phyloP scores from a whole-genome alignment of 179 eudicot genomes.

The Spinacia oleracea region DNA sequence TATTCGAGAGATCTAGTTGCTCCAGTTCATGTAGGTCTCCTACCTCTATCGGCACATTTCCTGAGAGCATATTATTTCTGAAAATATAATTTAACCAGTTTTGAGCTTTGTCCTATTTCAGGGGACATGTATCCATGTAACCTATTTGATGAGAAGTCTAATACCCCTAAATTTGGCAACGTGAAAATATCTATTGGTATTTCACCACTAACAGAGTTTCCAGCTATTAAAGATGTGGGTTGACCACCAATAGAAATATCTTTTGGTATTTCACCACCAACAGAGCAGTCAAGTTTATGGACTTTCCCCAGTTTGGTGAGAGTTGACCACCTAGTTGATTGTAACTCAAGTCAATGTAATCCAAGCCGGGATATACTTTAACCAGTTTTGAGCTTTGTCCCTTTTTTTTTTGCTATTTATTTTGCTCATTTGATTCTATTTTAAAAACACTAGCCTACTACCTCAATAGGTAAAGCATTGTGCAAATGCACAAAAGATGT shows the following conservation, averaged over 20 bases:
- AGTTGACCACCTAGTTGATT: slow-evolving; percentile 21
- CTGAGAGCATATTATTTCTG: slow-evolving; percentile 23
- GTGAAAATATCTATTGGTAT: slow-evolving; percentile 9
- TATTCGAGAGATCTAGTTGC: slow-evolving; percentile 27
- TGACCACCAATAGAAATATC: no score
- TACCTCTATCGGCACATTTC: slow-evolving; percentile 13
- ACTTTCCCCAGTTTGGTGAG: slow-evolving; percentile 21
- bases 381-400: no score
- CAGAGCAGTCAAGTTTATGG: slow-evolving; percentile 21
- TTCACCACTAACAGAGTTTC: slow-evolving; percentile 24
- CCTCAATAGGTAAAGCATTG: no score
- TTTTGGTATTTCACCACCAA: no score
- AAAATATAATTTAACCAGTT: not conserved
- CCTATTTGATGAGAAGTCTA: slow-evolving; percentile 29
- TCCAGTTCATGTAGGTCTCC: slow-evolving; percentile 3
- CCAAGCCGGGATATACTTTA: slow-evolving; percentile 24
- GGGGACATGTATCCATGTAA: slow-evolving; percentile 24
- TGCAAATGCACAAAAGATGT: no score
- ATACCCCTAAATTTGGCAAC: slow-evolving; percentile 14
- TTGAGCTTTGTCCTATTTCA: slow-evolving; percentile 14
- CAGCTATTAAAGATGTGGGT: not conserved
- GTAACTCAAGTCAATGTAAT: slow-evolving; percentile 25
- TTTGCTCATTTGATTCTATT: no score
- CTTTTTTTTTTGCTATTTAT: no score
- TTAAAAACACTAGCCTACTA: no score